phyloP scores from a whole-genome alignment of 306 rosid genomes.

The Boehmeria nivea region DNA sequence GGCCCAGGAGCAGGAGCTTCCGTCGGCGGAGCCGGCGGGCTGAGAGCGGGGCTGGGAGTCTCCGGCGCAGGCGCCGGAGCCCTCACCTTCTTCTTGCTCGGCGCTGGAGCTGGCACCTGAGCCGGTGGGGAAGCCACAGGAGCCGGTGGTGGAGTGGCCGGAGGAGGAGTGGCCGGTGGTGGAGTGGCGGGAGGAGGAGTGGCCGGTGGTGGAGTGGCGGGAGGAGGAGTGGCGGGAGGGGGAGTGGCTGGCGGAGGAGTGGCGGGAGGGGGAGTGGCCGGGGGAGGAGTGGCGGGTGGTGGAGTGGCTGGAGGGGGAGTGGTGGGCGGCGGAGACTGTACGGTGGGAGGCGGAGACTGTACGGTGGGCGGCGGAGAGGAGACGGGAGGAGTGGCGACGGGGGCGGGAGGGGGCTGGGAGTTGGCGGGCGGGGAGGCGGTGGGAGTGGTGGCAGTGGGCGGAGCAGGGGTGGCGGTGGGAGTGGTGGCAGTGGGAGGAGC shows the following conservation, averaged over 20 bases:
- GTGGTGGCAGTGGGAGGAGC: conserved; percentile 20
- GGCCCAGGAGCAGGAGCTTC: conserved; percentile 85
- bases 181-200: conserved; percentile 43
- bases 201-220: conserved; percentile 50
- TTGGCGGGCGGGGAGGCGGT: conserved; percentile 29
- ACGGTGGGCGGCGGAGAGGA: conserved; percentile 21
- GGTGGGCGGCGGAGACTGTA: conserved; percentile 17
- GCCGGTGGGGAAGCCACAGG: conserved; percentile 47
- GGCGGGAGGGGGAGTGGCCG: conserved; percentile 39
- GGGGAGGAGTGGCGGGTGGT: conserved; percentile 28
- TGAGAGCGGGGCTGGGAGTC: conserved; percentile 11
- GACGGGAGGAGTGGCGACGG: conserved; percentile 25
- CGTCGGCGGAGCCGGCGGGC: conserved; percentile 36
- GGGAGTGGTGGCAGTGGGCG: conserved; percentile 21
- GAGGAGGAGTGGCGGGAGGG: conserved; percentile 34
- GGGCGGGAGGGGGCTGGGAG: conserved; percentile 11
- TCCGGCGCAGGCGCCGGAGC: conserved; percentile 48
- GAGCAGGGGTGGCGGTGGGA: conserved; percentile 28
- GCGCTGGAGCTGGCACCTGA: conserved; percentile 39
- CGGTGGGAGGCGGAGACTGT: conserved; percentile 17
- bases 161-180: conserved; percentile 49
- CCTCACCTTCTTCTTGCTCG: conserved; percentile 31
- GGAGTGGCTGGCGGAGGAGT: conserved; percentile 44
- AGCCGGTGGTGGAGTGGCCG: conserved; percentile 34
- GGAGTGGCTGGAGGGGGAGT: conserved; percentile 41